Conservation (phyloP, 192 early-diverging fungal genomes). For the Thoreauomyces humboldtii region DNA sequence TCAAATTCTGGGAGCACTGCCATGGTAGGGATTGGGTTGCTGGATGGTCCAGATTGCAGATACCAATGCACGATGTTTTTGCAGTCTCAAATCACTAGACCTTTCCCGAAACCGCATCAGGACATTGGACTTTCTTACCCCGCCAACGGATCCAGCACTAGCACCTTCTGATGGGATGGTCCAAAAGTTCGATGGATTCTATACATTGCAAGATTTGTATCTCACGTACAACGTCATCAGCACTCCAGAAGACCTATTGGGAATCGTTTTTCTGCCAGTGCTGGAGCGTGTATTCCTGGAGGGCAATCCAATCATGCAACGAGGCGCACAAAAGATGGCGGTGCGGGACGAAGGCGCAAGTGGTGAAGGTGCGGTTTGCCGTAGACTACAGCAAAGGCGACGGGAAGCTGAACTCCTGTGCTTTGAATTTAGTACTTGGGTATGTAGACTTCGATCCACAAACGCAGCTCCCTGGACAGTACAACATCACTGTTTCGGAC, state of each 20-base stretch:
- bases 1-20: slow-evolving; percentile 37
- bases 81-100: slow-evolving; percentile 42
- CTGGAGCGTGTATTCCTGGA: slow-evolving; percentile 44
- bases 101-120: slow-evolving; percentile 40
- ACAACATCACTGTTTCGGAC: slow-evolving; percentile 25
- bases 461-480: slow-evolving; percentile 3
- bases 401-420: background rate
- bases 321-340: slow-evolving; percentile 13
- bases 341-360: slow-evolving; percentile 1
- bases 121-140: slow-evolving; percentile 31
- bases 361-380: background rate
- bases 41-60: background rate
- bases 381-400: background rate
- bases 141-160: background rate
- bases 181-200: slow-evolving; percentile 40
- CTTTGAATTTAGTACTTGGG: slow-evolving; percentile 22
- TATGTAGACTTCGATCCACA: slow-evolving; percentile 33
- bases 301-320: slow-evolving; percentile 49
- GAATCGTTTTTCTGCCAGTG: slow-evolving; percentile 40
- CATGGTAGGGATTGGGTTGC: slow-evolving; percentile 30
- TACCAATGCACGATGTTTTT: background rate
- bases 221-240: slow-evolving; percentile 45
- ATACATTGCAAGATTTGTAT: slow-evolving; percentile 40
- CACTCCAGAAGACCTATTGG: slow-evolving; percentile 39
- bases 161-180: background rate